A percentile compares a stretch with the other conserved stretches of the same genome.
phyloP scores from a whole-genome alignment of 2,329 filamentous ascomycete species.

The Epichloe typhina region DNA sequence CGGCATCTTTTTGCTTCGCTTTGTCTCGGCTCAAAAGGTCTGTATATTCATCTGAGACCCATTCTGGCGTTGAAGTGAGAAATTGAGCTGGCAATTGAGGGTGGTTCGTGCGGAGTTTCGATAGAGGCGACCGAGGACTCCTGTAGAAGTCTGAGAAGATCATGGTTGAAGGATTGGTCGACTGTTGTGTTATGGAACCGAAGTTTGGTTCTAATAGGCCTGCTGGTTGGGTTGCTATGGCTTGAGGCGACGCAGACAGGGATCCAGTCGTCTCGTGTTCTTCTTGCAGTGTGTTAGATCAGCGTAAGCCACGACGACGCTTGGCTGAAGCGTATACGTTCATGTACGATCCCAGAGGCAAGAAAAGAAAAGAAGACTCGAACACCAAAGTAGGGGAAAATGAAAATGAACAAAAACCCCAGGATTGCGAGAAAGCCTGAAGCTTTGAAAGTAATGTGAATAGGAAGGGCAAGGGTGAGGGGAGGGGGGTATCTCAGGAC shows the following conservation, averaged over 20 bases:
- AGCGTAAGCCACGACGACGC: not conserved
- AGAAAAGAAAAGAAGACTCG: not conserved
- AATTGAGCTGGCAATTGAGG: slow-evolving; percentile 18
- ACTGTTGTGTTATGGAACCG: not conserved
- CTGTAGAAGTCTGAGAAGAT: slow-evolving; percentile 48
- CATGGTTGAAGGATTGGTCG: slow-evolving; percentile 23
- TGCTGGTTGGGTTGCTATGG: not conserved
- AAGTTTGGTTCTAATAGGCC: not conserved
- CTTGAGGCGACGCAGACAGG: not conserved
- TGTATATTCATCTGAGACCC: slow-evolving; percentile 39
- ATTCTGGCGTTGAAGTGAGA: slow-evolving; percentile 18
- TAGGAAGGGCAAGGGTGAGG: not conserved
- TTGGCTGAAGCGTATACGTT: not conserved
- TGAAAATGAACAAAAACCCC: not conserved
- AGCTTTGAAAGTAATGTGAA: not conserved
- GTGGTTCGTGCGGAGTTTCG: slow-evolving; percentile 32
- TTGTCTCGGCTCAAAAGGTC: slow-evolving; percentile 51
- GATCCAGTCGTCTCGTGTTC: not conserved
- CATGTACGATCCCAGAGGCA: not conserved
- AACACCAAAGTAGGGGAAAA: not conserved
- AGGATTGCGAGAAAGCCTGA: too few relatives aligned
- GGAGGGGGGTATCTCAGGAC: not conserved
- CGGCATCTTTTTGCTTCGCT: slow-evolving; percentile 47
- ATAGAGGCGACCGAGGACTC: slow-evolving; percentile 38
- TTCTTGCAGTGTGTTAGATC: not conserved